Conservation (phyloP, 225 moss, liverwort and hornwort species). For the Lunularia cruciata region DNA sequence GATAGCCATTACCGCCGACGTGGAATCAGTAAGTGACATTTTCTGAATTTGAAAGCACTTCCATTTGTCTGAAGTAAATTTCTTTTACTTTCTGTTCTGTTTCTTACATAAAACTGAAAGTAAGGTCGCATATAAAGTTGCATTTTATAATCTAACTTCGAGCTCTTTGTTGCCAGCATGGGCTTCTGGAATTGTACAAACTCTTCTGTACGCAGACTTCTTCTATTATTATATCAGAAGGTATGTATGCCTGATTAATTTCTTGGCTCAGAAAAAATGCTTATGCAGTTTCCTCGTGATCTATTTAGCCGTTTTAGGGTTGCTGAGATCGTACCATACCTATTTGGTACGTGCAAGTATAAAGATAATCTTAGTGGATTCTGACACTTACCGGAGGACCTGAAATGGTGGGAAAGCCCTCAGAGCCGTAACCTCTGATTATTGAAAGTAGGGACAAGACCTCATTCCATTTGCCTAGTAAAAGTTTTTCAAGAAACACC, state of each 20-base stretch:
- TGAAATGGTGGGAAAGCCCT: no score
- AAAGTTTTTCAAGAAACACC: no score
- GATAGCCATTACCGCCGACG: conserved; percentile 63
- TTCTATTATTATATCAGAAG: conserved; percentile 61
- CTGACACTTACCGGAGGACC: no score
- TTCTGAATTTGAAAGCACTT: not conserved
- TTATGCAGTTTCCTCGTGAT: not conserved
- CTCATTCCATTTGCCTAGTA: no score
- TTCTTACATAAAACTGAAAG: not conserved
- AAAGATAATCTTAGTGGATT: no score
- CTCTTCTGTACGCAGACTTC: conserved; percentile 55
- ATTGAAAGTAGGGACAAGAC: no score
- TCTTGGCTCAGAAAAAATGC: not conserved
- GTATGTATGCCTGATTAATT: conserved; percentile 10
- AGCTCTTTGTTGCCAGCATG: conserved; percentile 30
- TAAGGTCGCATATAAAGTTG: not conserved
- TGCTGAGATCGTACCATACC: no score
- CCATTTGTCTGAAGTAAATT: not conserved
- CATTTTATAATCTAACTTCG: not conserved
- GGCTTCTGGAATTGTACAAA: conserved; percentile 54
- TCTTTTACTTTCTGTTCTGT: not conserved
- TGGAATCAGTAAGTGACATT: conserved; percentile 67
- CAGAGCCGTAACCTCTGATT: no score
- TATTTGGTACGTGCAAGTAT: no score
- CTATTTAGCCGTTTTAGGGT: not conserved